Evolutionary conservation across 2,329 filamentous ascomycete genomes (phyloP), one percentile per base, ranked within the genome.

Genomic region (Dothideomycetes sp.): DNA sequence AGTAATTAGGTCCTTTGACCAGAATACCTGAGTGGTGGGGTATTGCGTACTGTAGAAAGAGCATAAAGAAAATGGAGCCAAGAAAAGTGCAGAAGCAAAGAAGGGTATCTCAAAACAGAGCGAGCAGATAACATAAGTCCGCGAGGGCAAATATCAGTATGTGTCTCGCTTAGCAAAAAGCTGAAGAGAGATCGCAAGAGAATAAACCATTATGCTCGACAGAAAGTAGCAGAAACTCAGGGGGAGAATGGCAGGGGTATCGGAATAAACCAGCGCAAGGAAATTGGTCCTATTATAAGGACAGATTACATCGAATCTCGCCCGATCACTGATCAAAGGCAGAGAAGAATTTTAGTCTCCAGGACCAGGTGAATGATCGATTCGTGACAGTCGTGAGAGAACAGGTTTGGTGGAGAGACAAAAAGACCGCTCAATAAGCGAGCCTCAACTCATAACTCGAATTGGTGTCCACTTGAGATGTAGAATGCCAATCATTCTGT

Each of bases 401-500:
- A n/a, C 23, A 22, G 31, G 9, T 28, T n/a, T 33, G 30, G 16
- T 28, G 17, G 12, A 15, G 12, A n/a, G 6, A 28, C 12, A 18
- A 19, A 25, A n/a, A n/a, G n/a, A n/a, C n/a, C 18, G n/a, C 31
- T 57, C 47, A 71, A 53, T 64, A 71, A 44, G 68, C 59, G 43
- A 71, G 61, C 43, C 64, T 64, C 42, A 71, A 61, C 57, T 70
- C 67, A 51, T 69, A 70, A 32, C 65, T 64, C 33, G 60, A 62
- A 30, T 64, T 63, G 49, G 61, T 58, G 29, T 64, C 55, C 45
- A 65, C 67, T 49, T 67, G 60, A 8, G 60, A 50, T 15, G 64
- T 59, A 30, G 58, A 51, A 24, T 70, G 54, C 41, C 70, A 65
- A 48, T 66, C 66, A 49, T 72, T 67, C 43, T 64, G 64, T n/a